A percentile compares a stretch with the other conserved stretches of the same genome.
Conservation (phyloP, 306 rosid species). For the Dryas octopetala region DNA sequence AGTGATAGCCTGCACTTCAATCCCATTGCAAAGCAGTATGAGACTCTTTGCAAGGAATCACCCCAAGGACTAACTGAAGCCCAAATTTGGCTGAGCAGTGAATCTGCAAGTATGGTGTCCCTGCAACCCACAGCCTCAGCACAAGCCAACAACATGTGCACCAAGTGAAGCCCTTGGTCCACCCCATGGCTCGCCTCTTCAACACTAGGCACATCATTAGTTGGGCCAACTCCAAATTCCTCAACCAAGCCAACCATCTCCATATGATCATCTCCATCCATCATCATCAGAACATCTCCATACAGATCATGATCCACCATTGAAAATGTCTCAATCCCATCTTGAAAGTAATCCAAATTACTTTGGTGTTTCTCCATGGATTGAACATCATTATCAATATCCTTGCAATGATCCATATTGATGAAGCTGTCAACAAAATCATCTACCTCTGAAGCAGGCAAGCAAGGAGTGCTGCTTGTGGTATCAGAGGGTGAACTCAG, state of each 20-base stretch:
- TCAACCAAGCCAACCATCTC: conserved; percentile 27
- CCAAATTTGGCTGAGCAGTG: conserved; percentile 52
- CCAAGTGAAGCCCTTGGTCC: conserved; percentile 72
- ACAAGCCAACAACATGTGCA: conserved; percentile 70
- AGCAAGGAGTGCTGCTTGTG: conserved; percentile 34
- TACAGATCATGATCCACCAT: conserved; percentile 30
- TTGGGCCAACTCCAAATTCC: conserved; percentile 14
- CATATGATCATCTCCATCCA: conserved; percentile 45
- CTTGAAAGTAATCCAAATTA: conserved; percentile 33
- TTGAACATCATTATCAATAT: conserved; percentile 30
- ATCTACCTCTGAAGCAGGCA: conserved; percentile 62
- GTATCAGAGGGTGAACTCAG: conserved; percentile 38
- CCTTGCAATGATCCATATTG: conserved; percentile 51
- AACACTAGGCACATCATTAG: conserved; percentile 30
- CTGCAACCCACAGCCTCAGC: conserved; percentile 80
- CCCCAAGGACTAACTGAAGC: conserved; percentile 56
- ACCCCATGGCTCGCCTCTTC: conserved; percentile 42
- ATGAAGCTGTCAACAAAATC: conserved; percentile 80
- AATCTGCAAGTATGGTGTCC: conserved; percentile 57
- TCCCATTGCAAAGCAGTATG: conserved; percentile 58
- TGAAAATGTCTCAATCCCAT: conserved; percentile 30
- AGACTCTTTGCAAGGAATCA: conserved; percentile 69
- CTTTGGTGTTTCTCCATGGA: conserved; percentile 32
- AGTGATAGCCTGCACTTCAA: conserved; percentile 60
- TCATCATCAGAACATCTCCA: conserved; percentile 28